These are phyloP conservation scores for Lepiota brunneoincarnata DNA, from an alignment of 768 basidiomycete species.

Conservation along the genomic window DNA sequence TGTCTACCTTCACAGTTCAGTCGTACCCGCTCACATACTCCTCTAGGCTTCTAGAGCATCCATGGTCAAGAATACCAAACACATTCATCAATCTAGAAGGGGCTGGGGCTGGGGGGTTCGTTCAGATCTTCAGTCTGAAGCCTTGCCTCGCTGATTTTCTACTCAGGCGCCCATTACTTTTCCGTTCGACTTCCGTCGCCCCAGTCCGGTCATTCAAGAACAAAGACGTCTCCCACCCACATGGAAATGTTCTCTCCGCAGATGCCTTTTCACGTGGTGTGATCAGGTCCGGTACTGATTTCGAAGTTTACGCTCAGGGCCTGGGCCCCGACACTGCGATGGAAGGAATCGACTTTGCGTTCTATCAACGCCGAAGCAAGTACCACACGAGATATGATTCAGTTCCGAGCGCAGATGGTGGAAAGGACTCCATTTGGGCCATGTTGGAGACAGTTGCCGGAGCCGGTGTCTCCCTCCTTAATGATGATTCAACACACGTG, in stretches of 20 bases:
- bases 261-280: conserved; percentile 61
- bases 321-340: conserved; percentile 30
- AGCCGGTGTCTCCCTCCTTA: conserved; percentile 51
- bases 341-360: conserved; percentile 70
- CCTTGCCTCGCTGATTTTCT: conserved; percentile 7
- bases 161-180: conserved; percentile 62
- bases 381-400: conserved; percentile 74
- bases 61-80: conserved; percentile 59
- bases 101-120: conserved; percentile 67
- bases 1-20: neutral
- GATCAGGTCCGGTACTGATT: conserved; percentile 67
- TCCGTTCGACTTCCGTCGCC: conserved; percentile 57
- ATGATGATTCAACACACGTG: conserved; percentile 30
- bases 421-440: conserved; percentile 53
- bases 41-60: conserved; percentile 58
- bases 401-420: conserved; percentile 49
- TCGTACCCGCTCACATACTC: neutral
- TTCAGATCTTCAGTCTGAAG: neutral
- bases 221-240: conserved; percentile 50
- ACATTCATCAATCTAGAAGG: conserved; percentile 77
- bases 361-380: conserved; percentile 62
- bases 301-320: conserved; percentile 49
- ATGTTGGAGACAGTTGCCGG: conserved; percentile 62
- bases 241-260: conserved; percentile 59
- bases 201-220: conserved; percentile 48